phyloP scores from a whole-genome alignment of 768 basidiomycete species.

The Nidularia sp. region DNA sequence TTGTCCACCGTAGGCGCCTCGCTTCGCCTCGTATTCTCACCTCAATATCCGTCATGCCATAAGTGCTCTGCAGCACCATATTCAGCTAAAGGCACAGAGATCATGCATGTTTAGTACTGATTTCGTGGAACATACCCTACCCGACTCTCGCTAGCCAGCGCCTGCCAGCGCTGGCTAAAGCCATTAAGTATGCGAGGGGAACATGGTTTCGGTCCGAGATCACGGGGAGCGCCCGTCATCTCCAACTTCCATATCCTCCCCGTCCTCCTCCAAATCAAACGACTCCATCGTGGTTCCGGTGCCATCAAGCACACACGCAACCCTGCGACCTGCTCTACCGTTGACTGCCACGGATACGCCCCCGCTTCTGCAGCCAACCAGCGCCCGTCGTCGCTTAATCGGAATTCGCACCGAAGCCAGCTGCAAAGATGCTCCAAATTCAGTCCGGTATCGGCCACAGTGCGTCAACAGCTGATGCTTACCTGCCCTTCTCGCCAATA shows the following conservation, averaged over 20 bases:
- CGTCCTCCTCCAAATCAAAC: constrained; percentile 74
- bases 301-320: constrained; percentile 70
- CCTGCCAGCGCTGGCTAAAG: no score
- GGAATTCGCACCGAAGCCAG: constrained; percentile 41
- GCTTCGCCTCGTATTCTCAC: constrained; percentile 31
- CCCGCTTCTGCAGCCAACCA: constrained; percentile 49
- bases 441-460: constrained; percentile 20
- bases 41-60: constrained; percentile 37
- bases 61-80: constrained; percentile 21
- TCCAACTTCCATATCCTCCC: constrained; percentile 43
- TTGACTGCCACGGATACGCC: constrained; percentile 65
- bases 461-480: constrained; percentile 21
- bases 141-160: no score
- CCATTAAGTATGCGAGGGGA: no score
- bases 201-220: no score
- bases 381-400: constrained; percentile 53
- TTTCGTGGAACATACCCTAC: constrained; percentile 14
- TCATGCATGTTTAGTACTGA: constrained; percentile 24
- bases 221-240: constrained; percentile 23
- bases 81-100: constrained; percentile 34
- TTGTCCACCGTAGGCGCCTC: constrained; percentile 14
- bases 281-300: constrained; percentile 64
- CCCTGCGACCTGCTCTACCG: constrained; percentile 67
- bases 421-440: constrained; percentile 35
- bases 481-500: constrained; percentile 64